A percentile compares a stretch with the other conserved stretches of the same genome.
Evolutionary conservation across 768 basidiomycete genomes (phyloP).

Genomic region (Lactifluus hygrophoroides): DNA sequence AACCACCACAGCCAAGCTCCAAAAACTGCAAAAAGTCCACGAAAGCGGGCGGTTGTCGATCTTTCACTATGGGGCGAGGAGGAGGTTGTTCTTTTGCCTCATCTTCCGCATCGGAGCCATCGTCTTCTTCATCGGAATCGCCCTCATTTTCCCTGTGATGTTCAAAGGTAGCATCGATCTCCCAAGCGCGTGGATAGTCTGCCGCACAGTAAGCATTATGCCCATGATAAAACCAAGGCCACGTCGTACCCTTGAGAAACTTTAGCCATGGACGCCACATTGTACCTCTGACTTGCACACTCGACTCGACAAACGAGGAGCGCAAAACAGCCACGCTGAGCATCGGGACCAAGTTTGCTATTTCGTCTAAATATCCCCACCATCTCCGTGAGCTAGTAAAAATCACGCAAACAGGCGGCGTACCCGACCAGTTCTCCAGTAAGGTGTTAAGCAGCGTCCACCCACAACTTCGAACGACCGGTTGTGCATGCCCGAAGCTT

Average conservation of each 20-base stretch:
- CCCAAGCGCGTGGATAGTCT: conserved; percentile 68
- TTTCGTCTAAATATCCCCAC: conserved; percentile 18
- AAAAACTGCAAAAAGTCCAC: conserved; percentile 74
- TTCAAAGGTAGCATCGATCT: conserved; percentile 30
- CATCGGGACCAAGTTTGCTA: conserved; percentile 32
- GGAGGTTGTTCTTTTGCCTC: conserved; percentile 24
- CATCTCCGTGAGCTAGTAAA: not conserved
- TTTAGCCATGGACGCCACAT: conserved; percentile 67
- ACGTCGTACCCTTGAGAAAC: conserved; percentile 57
- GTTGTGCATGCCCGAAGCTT: conserved; percentile 56
- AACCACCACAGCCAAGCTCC: conserved; percentile 67
- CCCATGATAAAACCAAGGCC: conserved; percentile 1
- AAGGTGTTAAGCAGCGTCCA: conserved; percentile 51
- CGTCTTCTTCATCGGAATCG: conserved; percentile 31
- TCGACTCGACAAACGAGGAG: conserved; percentile 66
- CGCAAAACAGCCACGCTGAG: conserved; percentile 53
- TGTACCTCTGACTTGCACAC: conserved; percentile 51
- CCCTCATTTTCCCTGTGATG: conserved; percentile 26
- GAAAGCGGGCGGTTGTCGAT: conserved; percentile 35
- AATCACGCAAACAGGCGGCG: not conserved
- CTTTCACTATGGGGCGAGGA: not conserved
- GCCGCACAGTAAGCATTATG: not conserved
- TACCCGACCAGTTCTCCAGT: conserved; percentile 40
- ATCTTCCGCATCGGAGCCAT: conserved; percentile 30
- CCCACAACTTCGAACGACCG: conserved; percentile 60